Evolutionary conservation across 1,139 yeast genomes (phyloP).

Genomic region (Blastobotrys raffinosifermentans): DNA sequence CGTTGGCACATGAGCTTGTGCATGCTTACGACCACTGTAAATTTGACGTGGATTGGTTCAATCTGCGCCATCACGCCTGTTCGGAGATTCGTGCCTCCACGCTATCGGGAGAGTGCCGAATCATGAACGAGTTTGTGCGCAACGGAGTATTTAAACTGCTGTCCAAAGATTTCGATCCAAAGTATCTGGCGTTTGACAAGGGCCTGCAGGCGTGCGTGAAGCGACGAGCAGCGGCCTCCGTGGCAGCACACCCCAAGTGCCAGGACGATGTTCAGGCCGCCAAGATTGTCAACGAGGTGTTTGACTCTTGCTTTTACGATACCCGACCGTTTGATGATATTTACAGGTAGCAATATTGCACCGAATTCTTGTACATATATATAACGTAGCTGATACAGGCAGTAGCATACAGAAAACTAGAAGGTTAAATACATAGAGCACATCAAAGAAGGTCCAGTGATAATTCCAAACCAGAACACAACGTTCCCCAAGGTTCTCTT

Average conservation of each 20-base stretch:
- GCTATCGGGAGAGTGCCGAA: conserved; percentile 91
- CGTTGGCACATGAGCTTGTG: conserved; percentile 84
- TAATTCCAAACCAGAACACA: conserved; percentile 88
- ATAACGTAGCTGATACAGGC: no score
- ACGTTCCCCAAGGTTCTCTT: conserved; percentile 61
- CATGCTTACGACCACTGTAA: conserved; percentile 91
- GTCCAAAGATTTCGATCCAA: conserved; percentile 1
- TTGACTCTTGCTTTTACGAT: conserved; percentile 90
- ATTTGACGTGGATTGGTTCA: conserved; percentile 76
- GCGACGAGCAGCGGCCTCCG: conserved; percentile 82
- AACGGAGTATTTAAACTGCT: conserved; percentile 35
- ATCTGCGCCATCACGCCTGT: conserved; percentile 92
- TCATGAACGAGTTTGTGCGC: conserved; percentile 75
- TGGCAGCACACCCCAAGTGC: conserved; percentile 80
- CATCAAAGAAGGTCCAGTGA: conserved; percentile 83
- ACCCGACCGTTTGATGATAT: conserved; percentile 95
- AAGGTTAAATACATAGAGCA: conserved; percentile 80
- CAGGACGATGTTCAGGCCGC: conserved; percentile 66
- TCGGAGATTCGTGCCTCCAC: conserved; percentile 92
- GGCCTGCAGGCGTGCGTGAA: conserved; percentile 90
- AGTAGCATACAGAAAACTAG: conserved; percentile 27
- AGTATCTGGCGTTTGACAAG: conserved; percentile 45
- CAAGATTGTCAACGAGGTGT: conserved; percentile 74
- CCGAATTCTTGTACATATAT: conserved; percentile 1
- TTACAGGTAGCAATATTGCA: conserved; percentile 41